Base-by-base conservation (phyloP, 371 early-diverging fungal genomes). In the Actinomortierella wolfii region DNA sequence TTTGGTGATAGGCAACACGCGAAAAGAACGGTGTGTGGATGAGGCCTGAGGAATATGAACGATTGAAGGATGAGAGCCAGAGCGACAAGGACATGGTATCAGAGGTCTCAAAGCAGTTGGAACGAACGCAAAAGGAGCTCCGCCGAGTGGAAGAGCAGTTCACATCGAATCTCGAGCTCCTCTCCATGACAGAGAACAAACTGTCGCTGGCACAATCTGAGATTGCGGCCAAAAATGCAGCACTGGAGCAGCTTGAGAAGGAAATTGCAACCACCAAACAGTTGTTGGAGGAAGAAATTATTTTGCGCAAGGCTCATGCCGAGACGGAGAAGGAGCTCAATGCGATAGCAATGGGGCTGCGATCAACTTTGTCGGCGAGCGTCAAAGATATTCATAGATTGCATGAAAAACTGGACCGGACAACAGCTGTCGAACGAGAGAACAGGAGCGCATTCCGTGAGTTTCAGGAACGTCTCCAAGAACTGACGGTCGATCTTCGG, bases 21-120 rank as follows among this genome's bases (percentile, higher is more conserved):
- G 89, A 89, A 13, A 89, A 89, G 59, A 88, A 88, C 54, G 94
- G 94, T 3, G 80, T 90, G n/a, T 92, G 77, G 64, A 63, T 89
- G 61, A 77, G 89, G 3, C 76, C 82, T 4, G 90, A 89, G 57
- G 79, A 82, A 1, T 89, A 89, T 54, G 78, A 85, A 14, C 54
- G 61, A 0, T 54, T 87, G 45, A 57, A 83, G 7, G 82, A 83
- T 21, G 88, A 90, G 46, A 81, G 67, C 39, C 79, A 83, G 40
- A 75, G 82, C 45, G 59, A 77, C 43, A 87, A 86, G 70, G 85
- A 86, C 52, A 61, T 76, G 13, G 68, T 84, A 5, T 81, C 85
- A n/a, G 88, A 86, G 53, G 68, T 83, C 3, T 59, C 76, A 17
- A 82, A 82, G 59, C 64, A 66, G 9, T 61, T 83, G 17, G 67